These are phyloP conservation scores for Xylaria sp. DNA, from an alignment of 2,329 filamentous ascomycete genomes.

Conservation along the genomic window DNA sequence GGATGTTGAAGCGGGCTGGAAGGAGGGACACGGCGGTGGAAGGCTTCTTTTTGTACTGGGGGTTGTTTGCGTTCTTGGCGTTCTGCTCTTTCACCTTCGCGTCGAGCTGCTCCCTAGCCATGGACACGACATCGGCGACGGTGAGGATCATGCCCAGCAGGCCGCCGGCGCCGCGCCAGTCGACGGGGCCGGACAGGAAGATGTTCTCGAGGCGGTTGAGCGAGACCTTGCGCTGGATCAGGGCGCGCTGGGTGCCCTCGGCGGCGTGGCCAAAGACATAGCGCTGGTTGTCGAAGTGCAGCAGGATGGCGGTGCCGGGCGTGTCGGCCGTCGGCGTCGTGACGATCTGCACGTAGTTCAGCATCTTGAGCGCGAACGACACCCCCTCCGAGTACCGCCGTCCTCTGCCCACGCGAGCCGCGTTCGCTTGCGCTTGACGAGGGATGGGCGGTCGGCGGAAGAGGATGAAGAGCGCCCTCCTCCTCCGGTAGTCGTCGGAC, in stretches of 20 bases:
- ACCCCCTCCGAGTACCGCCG: not conserved
- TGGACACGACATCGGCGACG: conserved; percentile 73
- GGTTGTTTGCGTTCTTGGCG: conserved; percentile 41
- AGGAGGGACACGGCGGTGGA: conserved; percentile 23
- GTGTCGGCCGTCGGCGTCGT: conserved; percentile 90
- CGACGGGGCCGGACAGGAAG: conserved; percentile 82
- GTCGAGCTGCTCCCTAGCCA: conserved; percentile 56
- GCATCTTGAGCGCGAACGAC: conserved; percentile 65
- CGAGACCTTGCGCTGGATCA: conserved; percentile 73
- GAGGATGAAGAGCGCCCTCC: conserved; percentile 11
- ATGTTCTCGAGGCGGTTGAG: conserved; percentile 77
- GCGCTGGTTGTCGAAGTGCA: conserved; percentile 83
- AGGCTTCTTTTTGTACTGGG: conserved; percentile 34
- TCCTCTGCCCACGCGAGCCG: not conserved
- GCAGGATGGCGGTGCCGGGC: conserved; percentile 77
- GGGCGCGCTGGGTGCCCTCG: conserved; percentile 86
- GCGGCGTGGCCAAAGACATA: conserved; percentile 86
- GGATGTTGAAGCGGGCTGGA: conserved; percentile 67
- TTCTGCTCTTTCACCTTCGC: conserved; percentile 53
- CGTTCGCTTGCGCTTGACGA: not conserved
- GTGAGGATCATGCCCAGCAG: conserved; percentile 87
- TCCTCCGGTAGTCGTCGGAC: too few species aligned
- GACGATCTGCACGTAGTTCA: conserved; percentile 77
- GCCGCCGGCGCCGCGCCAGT: conserved; percentile 83
- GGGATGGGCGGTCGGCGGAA: not conserved